Evolutionary conservation across 1,139 yeast genomes (phyloP), one percentile per base, ranked within the genome.

Genomic region (Debaryomycetaceae sp.): DNA sequence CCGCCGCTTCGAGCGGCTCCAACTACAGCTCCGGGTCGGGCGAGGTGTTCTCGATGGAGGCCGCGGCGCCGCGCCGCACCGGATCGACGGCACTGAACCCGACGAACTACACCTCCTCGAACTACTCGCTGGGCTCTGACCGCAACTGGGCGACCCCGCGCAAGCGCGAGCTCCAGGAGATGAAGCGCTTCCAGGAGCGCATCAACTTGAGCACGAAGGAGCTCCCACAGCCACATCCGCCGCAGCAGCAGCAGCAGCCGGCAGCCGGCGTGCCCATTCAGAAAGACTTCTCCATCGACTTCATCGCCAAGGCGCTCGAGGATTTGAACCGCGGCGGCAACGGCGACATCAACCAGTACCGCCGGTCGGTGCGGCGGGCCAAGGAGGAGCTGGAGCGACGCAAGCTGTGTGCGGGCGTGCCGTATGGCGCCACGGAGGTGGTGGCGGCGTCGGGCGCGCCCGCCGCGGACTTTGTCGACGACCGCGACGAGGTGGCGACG

Each of bases 321-420:
- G 81, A 78, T 42, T 64, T 83, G 45, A 79, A 78, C 45, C 57
- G 71, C 3, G 81, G 80, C n/a, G 80, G 82, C 0, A 65, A 75
- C 42, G 81, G 82, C 9, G 79, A 74, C 43, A 62, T 74, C 16
- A 61, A 54, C 31, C 62, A 56, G 39, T 69, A 55, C 46, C 52
- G 73, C 40, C 49, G 58, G 38, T 61, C 71, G 2, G 61, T 65
- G 3, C 49, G 72, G 25, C 32, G 44, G 10, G 53, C 53, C 6
- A 46, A 43, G 17, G 46, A 45, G 25, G 24, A 22, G 24, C 24
- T 5, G 25, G 5, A 26, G 6, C 15, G 17, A 19, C n/a, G 7
- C 12, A 22, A 13, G 12, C 24, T 22, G 24, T 16, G 15, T 22
- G 15, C 12, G 24, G 15, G 15, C 15, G 15, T 22, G 24, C 12